Base-by-base conservation (phyloP, 805 yeast species). In the Metschnikowia bowlesiae region DNA sequence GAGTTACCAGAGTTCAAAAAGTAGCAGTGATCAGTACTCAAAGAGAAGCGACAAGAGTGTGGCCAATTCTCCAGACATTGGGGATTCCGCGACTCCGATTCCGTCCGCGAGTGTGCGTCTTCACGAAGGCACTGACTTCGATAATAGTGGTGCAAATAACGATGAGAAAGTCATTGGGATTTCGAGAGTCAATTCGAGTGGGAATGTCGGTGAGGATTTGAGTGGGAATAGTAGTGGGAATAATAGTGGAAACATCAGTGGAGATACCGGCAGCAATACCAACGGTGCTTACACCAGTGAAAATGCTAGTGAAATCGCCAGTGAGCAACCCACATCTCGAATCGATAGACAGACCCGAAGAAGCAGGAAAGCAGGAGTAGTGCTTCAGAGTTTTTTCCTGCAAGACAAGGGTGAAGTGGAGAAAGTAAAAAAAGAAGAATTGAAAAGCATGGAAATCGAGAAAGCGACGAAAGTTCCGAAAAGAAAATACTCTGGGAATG, bases 331-430 rank as follows among this genome's bases (percentile, higher is more conserved):
- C 28, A 8, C 16, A 6, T 30, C 36, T 11, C 29, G 13, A 18
- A 28, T 8, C 9, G 26, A 26, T 26, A n/a, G 30, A 31, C 44
- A 41, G 13, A 28, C 18, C 29, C 31, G 29, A 41, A 41, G 35
- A 32, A 41, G 32, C 31, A 42, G 22, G 8, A 44, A 26, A 11
- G 46, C 46, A 9, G 46, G 46, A 4, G 13, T 28, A 8, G 33
- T 44, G 9, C 46, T 44, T 4, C 46, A 44, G 11, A 44, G 46
- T 11, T 44, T 35, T 13, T 44, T 44, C 16, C 39, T 40, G 6
- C 39, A 34, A 14, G 46, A 44, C 10, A 31, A 42, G 4, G 18
- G 13, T 7, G 29, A 28, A 39, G 7, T 28, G 26, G 22, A 1
- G 32, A 29, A 39, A n/a, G 11, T 39, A 6, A 18, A 39, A 22